phyloP scores from a whole-genome alignment of 495 filamentous ascomycete genomes.

The Annulohypoxylon nitens region DNA sequence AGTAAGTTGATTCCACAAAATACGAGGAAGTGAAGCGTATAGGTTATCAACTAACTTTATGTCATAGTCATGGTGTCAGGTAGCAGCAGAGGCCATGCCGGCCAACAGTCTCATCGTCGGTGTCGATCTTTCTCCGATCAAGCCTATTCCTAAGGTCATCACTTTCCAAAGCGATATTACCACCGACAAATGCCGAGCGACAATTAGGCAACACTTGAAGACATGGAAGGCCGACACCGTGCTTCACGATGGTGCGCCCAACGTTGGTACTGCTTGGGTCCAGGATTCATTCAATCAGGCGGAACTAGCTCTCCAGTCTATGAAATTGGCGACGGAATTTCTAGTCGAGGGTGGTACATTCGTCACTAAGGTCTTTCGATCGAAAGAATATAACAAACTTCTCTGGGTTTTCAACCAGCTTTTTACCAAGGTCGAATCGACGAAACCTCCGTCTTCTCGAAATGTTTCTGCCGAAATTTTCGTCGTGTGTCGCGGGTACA shows the following conservation, averaged over 20 bases:
- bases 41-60: background rate
- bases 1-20: conserved; percentile 64
- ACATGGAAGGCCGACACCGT: conserved; percentile 98
- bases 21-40: background rate
- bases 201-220: conserved; percentile 89
- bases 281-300: conserved; percentile 99
- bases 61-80: conserved; percentile 93
- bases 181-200: conserved; percentile 95
- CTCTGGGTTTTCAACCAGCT: conserved; percentile 99
- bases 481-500: conserved; percentile 92
- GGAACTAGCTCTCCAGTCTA: conserved; percentile 88
- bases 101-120: conserved; percentile 89
- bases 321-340: conserved; percentile 96
- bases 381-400: conserved; percentile 96
- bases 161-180: conserved; percentile 99
- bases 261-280: conserved; percentile 97
- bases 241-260: conserved; percentile 98
- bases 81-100: conserved; percentile 95
- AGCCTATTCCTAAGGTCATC: conserved; percentile 91
- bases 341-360: conserved; percentile 90
- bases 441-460: conserved; percentile 94
- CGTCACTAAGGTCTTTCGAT: conserved; percentile 97
- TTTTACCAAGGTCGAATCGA: conserved; percentile 93
- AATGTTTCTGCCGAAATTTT: conserved; percentile 98
- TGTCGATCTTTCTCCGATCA: conserved; percentile 96